Conservation (phyloP, 306 rosid species). For the Hippophae rhamnoides region DNA sequence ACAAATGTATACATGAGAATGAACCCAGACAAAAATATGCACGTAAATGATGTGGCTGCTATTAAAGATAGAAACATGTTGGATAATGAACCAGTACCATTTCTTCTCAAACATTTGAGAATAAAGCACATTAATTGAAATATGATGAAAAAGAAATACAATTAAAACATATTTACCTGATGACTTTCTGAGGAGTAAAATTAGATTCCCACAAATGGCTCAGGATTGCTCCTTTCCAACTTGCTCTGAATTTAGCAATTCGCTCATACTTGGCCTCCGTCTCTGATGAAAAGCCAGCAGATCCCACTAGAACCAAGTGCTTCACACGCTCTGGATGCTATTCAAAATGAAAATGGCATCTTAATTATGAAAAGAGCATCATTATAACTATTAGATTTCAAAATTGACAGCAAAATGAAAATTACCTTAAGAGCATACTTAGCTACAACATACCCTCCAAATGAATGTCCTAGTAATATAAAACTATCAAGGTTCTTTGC, state of each 20-base stretch:
- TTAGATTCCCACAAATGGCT: constrained; percentile 94
- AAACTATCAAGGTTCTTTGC: constrained; percentile 82
- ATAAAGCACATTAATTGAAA: background rate
- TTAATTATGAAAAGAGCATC: constrained; percentile 13
- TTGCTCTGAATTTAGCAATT: constrained; percentile 52
- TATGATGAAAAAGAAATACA: background rate
- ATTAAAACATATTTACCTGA: constrained; percentile 39
- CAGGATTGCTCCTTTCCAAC: constrained; percentile 84
- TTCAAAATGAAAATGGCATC: constrained; percentile 19
- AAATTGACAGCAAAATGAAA: constrained; percentile 16
- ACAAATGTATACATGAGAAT: too few species aligned
- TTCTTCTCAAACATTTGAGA: background rate
- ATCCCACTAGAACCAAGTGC: constrained; percentile 83
- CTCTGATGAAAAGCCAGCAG: constrained; percentile 69
- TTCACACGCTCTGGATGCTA: constrained; percentile 94
- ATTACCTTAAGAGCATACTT: constrained; percentile 86
- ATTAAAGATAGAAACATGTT: background rate
- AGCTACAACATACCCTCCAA: constrained; percentile 95
- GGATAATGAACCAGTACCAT: background rate
- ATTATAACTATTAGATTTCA: constrained; percentile 5
- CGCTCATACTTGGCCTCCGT: constrained; percentile 47
- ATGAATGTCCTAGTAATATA: constrained; percentile 88
- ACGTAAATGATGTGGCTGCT: too few species aligned
- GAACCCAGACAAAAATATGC: too few species aligned
- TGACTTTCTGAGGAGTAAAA: constrained; percentile 71